Evolutionary conservation across 352 stramenopile species (phyloP).

Genomic region (Plasmopara halstedii): DNA sequence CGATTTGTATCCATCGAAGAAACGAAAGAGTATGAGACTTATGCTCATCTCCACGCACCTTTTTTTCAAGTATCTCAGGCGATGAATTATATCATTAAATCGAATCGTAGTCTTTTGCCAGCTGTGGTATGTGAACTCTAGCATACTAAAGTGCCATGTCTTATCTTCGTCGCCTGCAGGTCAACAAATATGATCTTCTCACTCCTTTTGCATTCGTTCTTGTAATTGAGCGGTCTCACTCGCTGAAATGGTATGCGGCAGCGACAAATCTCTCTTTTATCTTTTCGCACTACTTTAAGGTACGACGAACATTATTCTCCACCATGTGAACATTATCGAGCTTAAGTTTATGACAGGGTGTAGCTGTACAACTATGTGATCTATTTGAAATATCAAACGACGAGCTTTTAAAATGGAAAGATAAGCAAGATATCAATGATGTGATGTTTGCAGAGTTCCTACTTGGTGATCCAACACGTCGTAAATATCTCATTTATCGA

Average conservation of each 20-base stretch:
- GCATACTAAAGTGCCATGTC: too few relatives aligned
- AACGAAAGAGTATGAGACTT: too few relatives aligned
- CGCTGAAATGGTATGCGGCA: slow-evolving; percentile 57
- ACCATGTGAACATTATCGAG: background rate
- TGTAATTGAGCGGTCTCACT: slow-evolving; percentile 36
- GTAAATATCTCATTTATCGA: too few relatives aligned
- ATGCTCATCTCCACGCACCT: too few relatives aligned
- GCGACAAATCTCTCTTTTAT: slow-evolving; percentile 44
- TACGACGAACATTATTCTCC: background rate
- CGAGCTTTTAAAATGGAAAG: too few relatives aligned
- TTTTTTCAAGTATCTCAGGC: slow-evolving; percentile 44
- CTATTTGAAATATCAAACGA: slow-evolving; percentile 23
- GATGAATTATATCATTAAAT: slow-evolving; percentile 45
- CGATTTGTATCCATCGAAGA: too few relatives aligned
- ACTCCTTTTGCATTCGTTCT: slow-evolving; percentile 51
- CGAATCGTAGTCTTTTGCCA: slow-evolving; percentile 27
- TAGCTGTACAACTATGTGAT: slow-evolving; percentile 7
- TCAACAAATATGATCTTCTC: slow-evolving; percentile 31
- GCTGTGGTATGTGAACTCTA: slow-evolving; percentile 37
- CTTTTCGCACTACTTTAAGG: slow-evolving; percentile 22
- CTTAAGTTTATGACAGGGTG: slow-evolving; percentile 6
- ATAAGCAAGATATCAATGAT: too few relatives aligned
- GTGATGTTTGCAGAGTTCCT: too few relatives aligned
- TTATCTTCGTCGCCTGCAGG: slow-evolving; percentile 12
- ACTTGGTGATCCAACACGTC: too few relatives aligned